phyloP scores from a whole-genome alignment of 2,329 filamentous ascomycete species.

The Fusarium devonianum region DNA sequence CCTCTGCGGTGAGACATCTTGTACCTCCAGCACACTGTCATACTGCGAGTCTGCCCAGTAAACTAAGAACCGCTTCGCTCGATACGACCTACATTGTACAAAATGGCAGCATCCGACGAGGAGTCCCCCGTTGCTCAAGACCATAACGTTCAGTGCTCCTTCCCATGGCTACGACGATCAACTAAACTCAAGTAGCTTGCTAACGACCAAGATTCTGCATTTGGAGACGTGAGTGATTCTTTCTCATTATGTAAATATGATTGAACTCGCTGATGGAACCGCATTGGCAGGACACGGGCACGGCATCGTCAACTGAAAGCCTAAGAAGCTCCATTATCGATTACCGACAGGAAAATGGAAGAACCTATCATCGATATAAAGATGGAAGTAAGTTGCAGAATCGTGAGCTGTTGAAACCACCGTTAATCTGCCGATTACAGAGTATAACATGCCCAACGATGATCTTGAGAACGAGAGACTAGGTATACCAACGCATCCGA shows the following conservation, averaged over 20 bases:
- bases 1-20: not conserved
- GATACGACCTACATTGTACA: not conserved
- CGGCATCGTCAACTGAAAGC: not conserved
- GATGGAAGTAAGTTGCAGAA: slow-evolving; percentile 2
- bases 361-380: slow-evolving; percentile 12
- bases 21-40: not conserved
- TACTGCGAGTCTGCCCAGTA: not conserved
- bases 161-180: not conserved
- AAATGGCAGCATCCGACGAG: not conserved
- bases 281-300: not conserved
- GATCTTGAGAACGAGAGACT: slow-evolving; percentile 2
- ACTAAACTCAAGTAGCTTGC: not conserved
- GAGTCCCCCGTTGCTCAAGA: not conserved
- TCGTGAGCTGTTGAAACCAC: not conserved
- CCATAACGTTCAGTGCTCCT: not conserved
- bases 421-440: not conserved
- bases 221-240: not conserved
- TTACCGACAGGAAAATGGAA: slow-evolving; percentile 7
- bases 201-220: not conserved
- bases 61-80: not conserved
- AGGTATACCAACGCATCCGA: not conserved
- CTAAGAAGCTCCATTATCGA: slow-evolving; percentile 6
- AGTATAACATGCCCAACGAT: slow-evolving; percentile 9
- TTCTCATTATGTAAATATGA: not conserved
- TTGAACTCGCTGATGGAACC: not conserved